phyloP scores from a whole-genome alignment of 2,329 filamentous ascomycete genomes.

The Phialocephala subalpina region DNA sequence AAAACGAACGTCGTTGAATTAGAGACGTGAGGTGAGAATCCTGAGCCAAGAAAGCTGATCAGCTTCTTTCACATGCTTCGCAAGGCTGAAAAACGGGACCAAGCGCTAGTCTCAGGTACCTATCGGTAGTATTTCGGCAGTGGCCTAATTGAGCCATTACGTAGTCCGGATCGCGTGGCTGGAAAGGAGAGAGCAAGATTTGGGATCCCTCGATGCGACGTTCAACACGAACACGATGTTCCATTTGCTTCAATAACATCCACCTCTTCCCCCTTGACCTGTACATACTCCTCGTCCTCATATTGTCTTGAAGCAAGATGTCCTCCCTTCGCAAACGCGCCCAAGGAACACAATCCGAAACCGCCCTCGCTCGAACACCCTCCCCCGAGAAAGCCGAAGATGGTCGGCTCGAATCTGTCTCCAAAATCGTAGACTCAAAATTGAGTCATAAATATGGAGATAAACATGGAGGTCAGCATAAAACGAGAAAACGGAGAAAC shows the following conservation, averaged over 20 bases:
- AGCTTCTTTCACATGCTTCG: slow-evolving; percentile 18
- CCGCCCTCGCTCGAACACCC: slow-evolving; percentile 22
- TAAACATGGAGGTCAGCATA: slow-evolving; percentile 28
- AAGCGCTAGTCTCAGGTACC: slow-evolving; percentile 3
- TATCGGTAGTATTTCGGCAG: slow-evolving; percentile 10
- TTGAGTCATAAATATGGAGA: slow-evolving; percentile 22
- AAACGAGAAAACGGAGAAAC: slow-evolving; percentile 65
- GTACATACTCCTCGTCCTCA: neutral
- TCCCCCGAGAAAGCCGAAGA: slow-evolving; percentile 47
- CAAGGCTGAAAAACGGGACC: slow-evolving; percentile 12
- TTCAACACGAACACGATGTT: neutral
- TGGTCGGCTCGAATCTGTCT: slow-evolving; percentile 58
- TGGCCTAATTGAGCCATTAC: slow-evolving; percentile 7
- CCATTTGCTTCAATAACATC: neutral
- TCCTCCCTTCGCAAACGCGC: slow-evolving; percentile 37
- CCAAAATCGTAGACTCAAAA: slow-evolving; percentile 48
- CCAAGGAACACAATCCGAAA: slow-evolving; percentile 26
- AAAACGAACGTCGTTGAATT: no score
- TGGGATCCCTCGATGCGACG: neutral
- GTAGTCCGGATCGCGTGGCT: slow-evolving; percentile 10
- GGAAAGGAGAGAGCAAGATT: neutral
- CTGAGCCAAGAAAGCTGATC: neutral
- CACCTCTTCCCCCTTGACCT: neutral
- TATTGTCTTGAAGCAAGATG: slow-evolving; percentile 1
- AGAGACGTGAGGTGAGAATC: neutral